Evolutionary conservation across 441 rosid species (phyloP), one percentile per base, ranked within the genome.

Genomic region (Corymbia citriodora): DNA sequence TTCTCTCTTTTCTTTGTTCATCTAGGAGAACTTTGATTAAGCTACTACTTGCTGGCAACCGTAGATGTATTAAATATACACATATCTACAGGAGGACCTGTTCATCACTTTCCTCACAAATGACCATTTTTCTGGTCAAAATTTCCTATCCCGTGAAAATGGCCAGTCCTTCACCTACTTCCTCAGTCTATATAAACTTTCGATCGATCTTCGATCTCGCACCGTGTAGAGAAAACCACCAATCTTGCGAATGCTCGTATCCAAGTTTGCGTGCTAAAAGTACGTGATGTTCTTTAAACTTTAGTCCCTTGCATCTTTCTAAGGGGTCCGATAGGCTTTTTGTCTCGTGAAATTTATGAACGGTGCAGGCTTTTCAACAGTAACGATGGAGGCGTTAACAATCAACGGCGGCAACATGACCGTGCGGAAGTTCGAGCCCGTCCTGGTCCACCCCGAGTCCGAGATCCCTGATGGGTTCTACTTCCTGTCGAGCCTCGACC

Each of bases 401-500:
- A 21, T 87, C 74, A 87, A 87, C 23, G 89, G 89, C 18, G 31
- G 49, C n/a, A 6, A 10, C 48, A 33, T 87, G 54, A 70, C 90
- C 9, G 86, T 92, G 70, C 13, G 70, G 50, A 90, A 87, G 88
- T 52, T 55, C 31, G 89, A 89, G 59, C 87, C 91, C 1, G 21
- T 86, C 40, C 65, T 63, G 4, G 83, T 93, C 53, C 55, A 49
- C 13, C 92, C 92, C 4, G 92, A 89, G 50, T 89, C 59, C 14
- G 45, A 91, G 59, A 91, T 90, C 52, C 88, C 53, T 1, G 40
- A 53, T 2, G 92, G 90, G 45, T 61, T 54, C 85, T 92, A 93
- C 89, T 87, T 90, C 88, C 87, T 93, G 54, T 93, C 93, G 1
- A 92, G 89, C 49, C 89, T 93, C 31, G 94, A 93, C 89, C 93